A percentile compares a stretch with the other conserved stretches of the same genome.
Conservation (phyloP, 352 stramenopile species). For the Nothophytophthora sp. region DNA sequence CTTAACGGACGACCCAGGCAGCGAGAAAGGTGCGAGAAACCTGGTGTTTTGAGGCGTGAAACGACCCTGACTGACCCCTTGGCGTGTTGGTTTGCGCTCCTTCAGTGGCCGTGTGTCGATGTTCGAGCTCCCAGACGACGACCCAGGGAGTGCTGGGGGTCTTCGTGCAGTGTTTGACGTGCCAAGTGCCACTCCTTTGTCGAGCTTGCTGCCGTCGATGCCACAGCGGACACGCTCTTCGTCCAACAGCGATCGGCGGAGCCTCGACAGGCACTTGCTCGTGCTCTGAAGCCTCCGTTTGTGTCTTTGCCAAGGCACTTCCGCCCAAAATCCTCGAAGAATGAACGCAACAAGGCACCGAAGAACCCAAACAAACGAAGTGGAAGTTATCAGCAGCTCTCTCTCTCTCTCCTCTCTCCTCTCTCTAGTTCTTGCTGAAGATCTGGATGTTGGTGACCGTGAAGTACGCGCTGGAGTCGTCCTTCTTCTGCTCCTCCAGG, state of each 20-base stretch:
- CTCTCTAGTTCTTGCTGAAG: constrained; percentile 65
- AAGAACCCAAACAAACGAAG: too few species aligned
- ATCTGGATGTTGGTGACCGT: constrained; percentile 79
- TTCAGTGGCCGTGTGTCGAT: constrained; percentile 27
- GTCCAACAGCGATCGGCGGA: constrained; percentile 17
- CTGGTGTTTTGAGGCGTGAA: background rate
- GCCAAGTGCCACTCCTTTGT: constrained; percentile 42
- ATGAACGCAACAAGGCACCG: background rate
- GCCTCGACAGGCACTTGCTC: constrained; percentile 1
- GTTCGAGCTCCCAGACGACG: constrained; percentile 36
- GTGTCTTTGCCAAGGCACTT: constrained; percentile 8
- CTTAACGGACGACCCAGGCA: constrained; percentile 13
- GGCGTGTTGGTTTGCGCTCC: background rate
- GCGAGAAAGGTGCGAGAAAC: constrained; percentile 10
- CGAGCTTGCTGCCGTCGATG: constrained; percentile 53
- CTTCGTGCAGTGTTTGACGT: constrained; percentile 50
- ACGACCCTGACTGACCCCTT: background rate
- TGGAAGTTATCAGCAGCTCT: too few species aligned
- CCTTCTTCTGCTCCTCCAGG: constrained; percentile 79
- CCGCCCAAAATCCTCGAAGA: constrained; percentile 15
- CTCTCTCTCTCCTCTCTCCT: background rate
- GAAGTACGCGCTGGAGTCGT: constrained; percentile 63
- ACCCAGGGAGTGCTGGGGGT: constrained; percentile 35
- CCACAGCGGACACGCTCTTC: constrained; percentile 38
- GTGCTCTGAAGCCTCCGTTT: constrained; percentile 12